Evolutionary conservation across 257 asterid genomes (phyloP), one percentile per base, ranked within the genome.

Genomic region (Ophiorrhiza pumila): DNA sequence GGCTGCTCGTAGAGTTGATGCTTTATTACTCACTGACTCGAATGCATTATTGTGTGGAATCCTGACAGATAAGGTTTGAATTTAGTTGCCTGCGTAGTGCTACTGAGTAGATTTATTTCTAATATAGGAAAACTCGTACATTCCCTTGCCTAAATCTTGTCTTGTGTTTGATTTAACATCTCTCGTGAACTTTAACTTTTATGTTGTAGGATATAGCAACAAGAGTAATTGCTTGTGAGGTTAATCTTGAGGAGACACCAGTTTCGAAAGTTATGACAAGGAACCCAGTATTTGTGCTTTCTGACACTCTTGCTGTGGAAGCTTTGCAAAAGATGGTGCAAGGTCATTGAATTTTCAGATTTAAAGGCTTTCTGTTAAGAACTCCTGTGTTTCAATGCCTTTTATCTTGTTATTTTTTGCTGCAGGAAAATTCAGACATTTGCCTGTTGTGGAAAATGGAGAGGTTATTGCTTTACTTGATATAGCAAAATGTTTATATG

Each of bases 321-420:
- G 99, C 99, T 77, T 76, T 95, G 84, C 99, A 95, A 73, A 95
- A 95, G 90, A 95, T 95, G 99, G 99, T 95, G 43, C 96, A 89
- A 83, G 99, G 98, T 95, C 49, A 39, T 73, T 76, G 50, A 76
- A 70, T 65, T 59, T 74, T 45, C 60, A 41, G 63, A 69, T 34
- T 45, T 2, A 53, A 37, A 37, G 59, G 52, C 18, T 73, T 25
- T 37, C 31, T 55, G 1, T 34, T 32, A 1, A 27, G 69, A 23
- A 10, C 22, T 37, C 41, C 59, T 20, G 25, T 62, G 11, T 65
- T 22, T 25, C 47, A 45, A 55, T 58, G 52, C 47, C 27, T 78
- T 74, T 72, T 58, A 43, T 27, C 47, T 63, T 74, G 58, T 32
- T 59, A 46, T 41, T 29, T 72, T 43, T 74, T 72, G 56, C 43